phyloP scores from a whole-genome alignment of 805 yeast species.

The Saccharomyces kudriavzevii region DNA sequence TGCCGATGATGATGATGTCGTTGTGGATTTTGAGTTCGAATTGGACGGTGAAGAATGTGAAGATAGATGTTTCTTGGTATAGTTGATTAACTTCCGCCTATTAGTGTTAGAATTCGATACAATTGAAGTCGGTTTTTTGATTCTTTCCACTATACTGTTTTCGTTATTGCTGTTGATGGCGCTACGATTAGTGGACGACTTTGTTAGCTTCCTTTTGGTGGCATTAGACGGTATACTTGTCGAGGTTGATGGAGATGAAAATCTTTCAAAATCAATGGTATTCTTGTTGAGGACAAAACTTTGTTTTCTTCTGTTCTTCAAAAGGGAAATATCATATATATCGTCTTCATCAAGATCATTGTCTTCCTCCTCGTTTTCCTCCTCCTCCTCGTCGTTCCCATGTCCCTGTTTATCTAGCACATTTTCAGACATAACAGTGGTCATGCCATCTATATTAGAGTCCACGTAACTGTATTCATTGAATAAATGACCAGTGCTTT shows the following conservation, averaged over 20 bases:
- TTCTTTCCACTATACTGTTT: neutral
- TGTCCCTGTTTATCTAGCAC: neutral
- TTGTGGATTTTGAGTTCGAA: neutral
- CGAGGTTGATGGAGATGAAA: slow-evolving; percentile 6
- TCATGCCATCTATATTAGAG: neutral
- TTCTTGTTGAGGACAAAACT: slow-evolving; percentile 11
- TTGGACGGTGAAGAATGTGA: neutral
- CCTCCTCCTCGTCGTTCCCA: slow-evolving; percentile 8
- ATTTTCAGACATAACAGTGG: neutral
- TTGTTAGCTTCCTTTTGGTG: neutral
- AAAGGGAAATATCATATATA: slow-evolving; percentile 11
- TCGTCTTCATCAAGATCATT: slow-evolving; percentile 18
- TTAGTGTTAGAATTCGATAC: neutral
- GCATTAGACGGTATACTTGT: neutral
- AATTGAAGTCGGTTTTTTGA: neutral
- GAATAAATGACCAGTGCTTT: neutral
- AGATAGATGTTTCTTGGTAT: neutral
- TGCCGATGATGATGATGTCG: neutral
- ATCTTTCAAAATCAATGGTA: slow-evolving; percentile 5
- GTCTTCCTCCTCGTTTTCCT: slow-evolving; percentile 8
- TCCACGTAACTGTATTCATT: neutral
- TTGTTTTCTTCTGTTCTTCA: slow-evolving; percentile 6
- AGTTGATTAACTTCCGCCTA: neutral
- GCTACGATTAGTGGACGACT: neutral
- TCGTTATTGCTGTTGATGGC: neutral